phyloP scores from a whole-genome alignment of 305 asterid genomes.

The Fraxinus sp. region DNA sequence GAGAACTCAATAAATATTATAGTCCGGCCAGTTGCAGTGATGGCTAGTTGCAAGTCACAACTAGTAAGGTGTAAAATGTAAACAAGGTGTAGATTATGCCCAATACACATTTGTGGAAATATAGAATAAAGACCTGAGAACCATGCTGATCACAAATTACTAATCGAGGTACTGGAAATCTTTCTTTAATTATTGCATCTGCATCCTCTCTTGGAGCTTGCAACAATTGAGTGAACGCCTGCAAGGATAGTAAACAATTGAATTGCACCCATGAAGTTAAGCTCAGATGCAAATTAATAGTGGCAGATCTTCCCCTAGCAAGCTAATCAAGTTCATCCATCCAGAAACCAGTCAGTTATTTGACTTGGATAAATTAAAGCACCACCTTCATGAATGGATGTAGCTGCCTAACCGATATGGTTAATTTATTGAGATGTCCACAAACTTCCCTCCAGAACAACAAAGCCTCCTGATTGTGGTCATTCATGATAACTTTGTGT shows the following conservation, averaged over 20 bases:
- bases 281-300: not conserved
- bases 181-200: constrained; percentile 60
- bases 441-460: not conserved
- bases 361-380: not conserved
- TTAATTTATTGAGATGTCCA: constrained; percentile 15
- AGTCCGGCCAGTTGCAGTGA: not conserved
- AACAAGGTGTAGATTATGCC: constrained; percentile 13
- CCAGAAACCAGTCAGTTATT: constrained; percentile 1
- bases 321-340: constrained; percentile 20
- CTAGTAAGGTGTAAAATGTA: not conserved
- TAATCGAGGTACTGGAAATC: constrained; percentile 95
- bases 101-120: constrained; percentile 14
- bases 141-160: constrained; percentile 97
- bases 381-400: not conserved
- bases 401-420: constrained; percentile 2
- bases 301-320: constrained; percentile 15
- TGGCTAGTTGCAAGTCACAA: constrained; percentile 1
- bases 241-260: constrained; percentile 25
- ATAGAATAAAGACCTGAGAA: constrained; percentile 69
- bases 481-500: constrained; percentile 2
- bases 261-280: constrained; percentile 19
- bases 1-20: not conserved
- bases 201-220: constrained; percentile 83
- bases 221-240: constrained; percentile 87
- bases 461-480: not conserved